phyloP scores from a whole-genome alignment of 2,329 filamentous ascomycete species.

The Penicillium thymicola region DNA sequence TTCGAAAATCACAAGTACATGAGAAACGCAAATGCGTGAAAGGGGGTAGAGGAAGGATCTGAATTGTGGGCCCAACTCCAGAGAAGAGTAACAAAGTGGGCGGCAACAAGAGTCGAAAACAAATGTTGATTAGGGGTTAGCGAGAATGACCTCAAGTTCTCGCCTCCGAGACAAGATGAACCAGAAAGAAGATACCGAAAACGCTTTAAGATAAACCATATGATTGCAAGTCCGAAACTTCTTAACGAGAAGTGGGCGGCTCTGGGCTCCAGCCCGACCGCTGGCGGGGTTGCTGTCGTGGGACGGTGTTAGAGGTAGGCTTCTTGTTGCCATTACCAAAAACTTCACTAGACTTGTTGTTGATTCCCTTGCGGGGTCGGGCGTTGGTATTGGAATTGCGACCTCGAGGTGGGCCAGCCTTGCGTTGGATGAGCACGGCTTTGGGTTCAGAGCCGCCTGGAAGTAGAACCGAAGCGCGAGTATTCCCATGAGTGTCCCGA shows the following conservation, averaged over 20 bases:
- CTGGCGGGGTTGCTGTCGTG: background rate
- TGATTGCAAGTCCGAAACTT: background rate
- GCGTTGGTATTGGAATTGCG: conserved; percentile 26
- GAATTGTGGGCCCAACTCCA: background rate
- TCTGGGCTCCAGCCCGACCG: background rate
- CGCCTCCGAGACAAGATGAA: background rate
- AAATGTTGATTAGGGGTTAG: background rate
- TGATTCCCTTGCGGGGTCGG: conserved; percentile 7
- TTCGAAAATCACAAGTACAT: background rate
- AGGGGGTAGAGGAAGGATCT: background rate
- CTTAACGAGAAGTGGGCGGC: background rate
- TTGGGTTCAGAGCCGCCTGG: conserved; percentile 47
- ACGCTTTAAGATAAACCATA: background rate
- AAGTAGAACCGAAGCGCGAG: conserved; percentile 45
- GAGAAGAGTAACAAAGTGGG: background rate
- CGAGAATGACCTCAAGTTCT: background rate
- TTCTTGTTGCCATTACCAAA: conserved; percentile 29
- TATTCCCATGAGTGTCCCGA: conserved; percentile 35
- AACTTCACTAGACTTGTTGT: conserved; percentile 33
- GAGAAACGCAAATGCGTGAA: conserved; percentile 2
- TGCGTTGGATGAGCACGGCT: conserved; percentile 39
- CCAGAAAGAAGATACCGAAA: background rate
- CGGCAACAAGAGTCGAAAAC: background rate
- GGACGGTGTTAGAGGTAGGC: background rate
- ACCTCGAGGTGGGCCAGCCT: conserved; percentile 26